Conservation (phyloP, 768 basidiomycete genomes). For the Amanita fuliginea region DNA sequence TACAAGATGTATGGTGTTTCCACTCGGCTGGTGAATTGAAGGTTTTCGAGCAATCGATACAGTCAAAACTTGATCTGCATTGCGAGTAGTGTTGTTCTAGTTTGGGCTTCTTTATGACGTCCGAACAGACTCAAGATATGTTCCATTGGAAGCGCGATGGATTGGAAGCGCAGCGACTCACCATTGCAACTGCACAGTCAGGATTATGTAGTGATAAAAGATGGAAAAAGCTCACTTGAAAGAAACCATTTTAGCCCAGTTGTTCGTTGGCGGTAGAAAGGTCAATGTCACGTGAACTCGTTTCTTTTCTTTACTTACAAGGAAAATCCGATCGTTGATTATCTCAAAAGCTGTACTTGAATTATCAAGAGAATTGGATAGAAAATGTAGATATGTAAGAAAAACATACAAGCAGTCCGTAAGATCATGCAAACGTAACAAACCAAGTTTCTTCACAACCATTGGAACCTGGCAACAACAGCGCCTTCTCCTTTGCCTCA, state of each 20-base stretch:
- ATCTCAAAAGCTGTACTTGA: neutral
- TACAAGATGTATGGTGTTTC: conserved; percentile 75
- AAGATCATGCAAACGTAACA: conserved; percentile 21
- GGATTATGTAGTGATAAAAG: neutral
- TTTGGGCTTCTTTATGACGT: conserved; percentile 91
- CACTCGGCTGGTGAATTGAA: conserved; percentile 70
- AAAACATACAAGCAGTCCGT: too few species aligned
- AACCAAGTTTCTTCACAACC: conserved; percentile 47
- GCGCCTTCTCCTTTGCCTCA: conserved; percentile 40
- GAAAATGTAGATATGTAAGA: neutral
- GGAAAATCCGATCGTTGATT: neutral
- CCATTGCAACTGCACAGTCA: conserved; percentile 53
- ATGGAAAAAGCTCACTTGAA: conserved; percentile 45
- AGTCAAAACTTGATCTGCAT: conserved; percentile 64
- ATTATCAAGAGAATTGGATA: too few species aligned
- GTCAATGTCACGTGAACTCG: neutral
- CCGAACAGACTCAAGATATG: conserved; percentile 48
- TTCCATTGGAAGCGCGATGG: neutral
- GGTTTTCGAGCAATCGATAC: conserved; percentile 82
- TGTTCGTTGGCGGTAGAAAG: neutral
- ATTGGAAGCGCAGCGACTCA: conserved; percentile 18
- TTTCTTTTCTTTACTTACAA: too few species aligned
- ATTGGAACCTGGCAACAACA: conserved; percentile 34
- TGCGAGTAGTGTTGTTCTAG: conserved; percentile 64
- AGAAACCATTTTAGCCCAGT: conserved; percentile 54